These are phyloP conservation scores for Flueggea neowawraea DNA, from an alignment of 441 rosid genomes.

Conservation along the genomic window DNA sequence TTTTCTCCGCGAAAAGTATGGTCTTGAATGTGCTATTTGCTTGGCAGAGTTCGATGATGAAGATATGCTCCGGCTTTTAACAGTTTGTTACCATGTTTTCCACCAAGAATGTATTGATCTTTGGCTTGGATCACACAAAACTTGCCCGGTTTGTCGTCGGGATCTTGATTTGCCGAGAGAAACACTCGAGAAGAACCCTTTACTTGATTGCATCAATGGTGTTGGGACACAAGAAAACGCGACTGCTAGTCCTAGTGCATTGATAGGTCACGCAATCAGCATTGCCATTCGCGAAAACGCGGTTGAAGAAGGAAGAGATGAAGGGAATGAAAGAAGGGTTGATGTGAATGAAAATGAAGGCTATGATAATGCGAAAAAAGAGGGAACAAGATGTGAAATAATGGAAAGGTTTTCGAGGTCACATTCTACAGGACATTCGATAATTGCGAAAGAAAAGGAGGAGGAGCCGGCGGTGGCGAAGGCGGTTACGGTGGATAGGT, in stretches of 20 bases:
- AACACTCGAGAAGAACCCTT: constrained; percentile 30
- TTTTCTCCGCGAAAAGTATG: constrained; percentile 46
- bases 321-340: constrained; percentile 1
- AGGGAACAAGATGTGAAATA: constrained; percentile 1
- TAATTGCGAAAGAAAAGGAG: constrained; percentile 28
- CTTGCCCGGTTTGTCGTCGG: constrained; percentile 87
- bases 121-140: constrained; percentile 74
- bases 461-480: constrained; percentile 10
- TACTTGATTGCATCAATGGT: background rate
- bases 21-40: constrained; percentile 86
- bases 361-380: background rate
- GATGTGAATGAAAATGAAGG: no score
- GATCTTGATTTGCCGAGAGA: constrained; percentile 53
- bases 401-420: constrained; percentile 47
- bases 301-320: background rate
- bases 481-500: constrained; percentile 18
- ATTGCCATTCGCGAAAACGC: constrained; percentile 42
- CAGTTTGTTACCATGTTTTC: constrained; percentile 72
- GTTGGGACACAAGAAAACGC: background rate
- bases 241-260: constrained; percentile 10
- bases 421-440: constrained; percentile 80
- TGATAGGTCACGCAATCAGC: constrained; percentile 15
- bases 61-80: constrained; percentile 58
- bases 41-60: constrained; percentile 64
- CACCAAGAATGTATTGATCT: constrained; percentile 86